Conservation (phyloP, 495 filamentous ascomycete species). For the Podospora pseudocomata region DNA sequence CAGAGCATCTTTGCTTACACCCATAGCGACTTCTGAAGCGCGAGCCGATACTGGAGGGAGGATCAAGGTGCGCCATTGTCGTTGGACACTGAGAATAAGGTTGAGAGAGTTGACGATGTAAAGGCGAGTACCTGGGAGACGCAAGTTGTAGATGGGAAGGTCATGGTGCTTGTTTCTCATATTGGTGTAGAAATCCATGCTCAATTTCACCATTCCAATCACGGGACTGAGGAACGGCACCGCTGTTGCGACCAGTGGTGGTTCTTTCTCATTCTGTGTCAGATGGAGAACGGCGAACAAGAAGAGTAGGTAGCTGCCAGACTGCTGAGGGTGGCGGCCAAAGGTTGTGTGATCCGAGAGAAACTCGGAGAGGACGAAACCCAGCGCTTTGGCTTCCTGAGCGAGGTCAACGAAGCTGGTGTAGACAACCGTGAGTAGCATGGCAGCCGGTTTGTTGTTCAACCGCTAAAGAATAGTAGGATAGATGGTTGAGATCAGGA, state of each 20-base stretch:
- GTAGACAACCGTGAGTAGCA: not conserved
- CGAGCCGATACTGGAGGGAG: slow-evolving; percentile 15
- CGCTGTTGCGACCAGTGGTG: slow-evolving; percentile 20
- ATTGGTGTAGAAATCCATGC: slow-evolving; percentile 20
- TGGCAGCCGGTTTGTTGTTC: not conserved
- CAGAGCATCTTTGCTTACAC: slow-evolving; percentile 20
- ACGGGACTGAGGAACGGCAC: slow-evolving; percentile 29
- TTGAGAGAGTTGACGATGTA: slow-evolving; percentile 27
- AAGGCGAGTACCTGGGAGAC: slow-evolving; percentile 23
- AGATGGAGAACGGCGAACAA: slow-evolving; percentile 21
- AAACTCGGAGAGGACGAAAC: not conserved
- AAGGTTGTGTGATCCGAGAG: slow-evolving; percentile 1
- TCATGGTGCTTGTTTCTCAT: slow-evolving; percentile 19
- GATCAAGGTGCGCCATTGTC: slow-evolving; percentile 21
- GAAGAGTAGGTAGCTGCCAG: slow-evolving; percentile 27
- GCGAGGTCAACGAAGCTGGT: not conserved
- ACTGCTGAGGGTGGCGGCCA: slow-evolving; percentile 14
- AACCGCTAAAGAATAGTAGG: no score
- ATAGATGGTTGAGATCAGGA: no score
- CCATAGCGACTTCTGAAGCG: slow-evolving; percentile 7
- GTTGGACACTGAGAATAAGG: slow-evolving; percentile 22
- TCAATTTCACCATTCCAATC: slow-evolving; percentile 25
- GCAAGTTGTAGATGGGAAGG: slow-evolving; percentile 32
- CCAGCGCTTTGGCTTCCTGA: not conserved
- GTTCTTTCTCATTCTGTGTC: slow-evolving; percentile 28